Conservation (phyloP, 2,329 filamentous ascomycete genomes). For the Catunica adiposa region DNA sequence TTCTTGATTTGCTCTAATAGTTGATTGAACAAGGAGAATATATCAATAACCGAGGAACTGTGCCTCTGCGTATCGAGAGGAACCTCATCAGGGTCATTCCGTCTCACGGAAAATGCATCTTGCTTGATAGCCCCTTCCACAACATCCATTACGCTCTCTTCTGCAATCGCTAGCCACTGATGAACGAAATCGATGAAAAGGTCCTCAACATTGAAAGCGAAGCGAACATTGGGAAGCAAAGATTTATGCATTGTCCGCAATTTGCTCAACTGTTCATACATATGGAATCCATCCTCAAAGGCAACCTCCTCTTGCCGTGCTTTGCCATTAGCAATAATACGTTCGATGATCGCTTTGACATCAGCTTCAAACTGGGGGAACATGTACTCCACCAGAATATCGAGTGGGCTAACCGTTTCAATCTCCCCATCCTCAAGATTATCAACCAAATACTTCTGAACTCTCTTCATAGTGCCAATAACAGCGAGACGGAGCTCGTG, state of each 20-base stretch:
- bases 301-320: conserved; percentile 58
- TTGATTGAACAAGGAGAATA: conserved; percentile 88
- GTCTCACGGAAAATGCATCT: conserved; percentile 66
- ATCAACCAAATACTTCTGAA: conserved; percentile 82
- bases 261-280: conserved; percentile 77
- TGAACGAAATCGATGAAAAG: conserved; percentile 84
- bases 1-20: conserved; percentile 73
- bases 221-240: conserved; percentile 54
- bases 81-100: conserved; percentile 43
- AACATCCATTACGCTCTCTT: conserved; percentile 63
- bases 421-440: conserved; percentile 44
- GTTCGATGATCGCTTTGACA: conserved; percentile 65
- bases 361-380: conserved; percentile 86
- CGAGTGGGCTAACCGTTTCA: conserved; percentile 51
- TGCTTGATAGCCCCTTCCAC: conserved; percentile 84
- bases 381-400: conserved; percentile 63
- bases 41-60: conserved; percentile 82
- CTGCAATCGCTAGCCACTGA: conserved; percentile 78
- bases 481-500: conserved; percentile 78
- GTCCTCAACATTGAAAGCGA: conserved; percentile 76
- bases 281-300: conserved; percentile 80
- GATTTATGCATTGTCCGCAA: conserved; percentile 68
- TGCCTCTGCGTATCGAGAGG: conserved; percentile 70
- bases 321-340: conserved; percentile 60
- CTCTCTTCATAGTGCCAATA: conserved; percentile 69